Evolutionary conservation across 148 eudicot species (phyloP), one percentile per base, ranked within the genome.

Genomic region (Chenopodium berlandieri): DNA sequence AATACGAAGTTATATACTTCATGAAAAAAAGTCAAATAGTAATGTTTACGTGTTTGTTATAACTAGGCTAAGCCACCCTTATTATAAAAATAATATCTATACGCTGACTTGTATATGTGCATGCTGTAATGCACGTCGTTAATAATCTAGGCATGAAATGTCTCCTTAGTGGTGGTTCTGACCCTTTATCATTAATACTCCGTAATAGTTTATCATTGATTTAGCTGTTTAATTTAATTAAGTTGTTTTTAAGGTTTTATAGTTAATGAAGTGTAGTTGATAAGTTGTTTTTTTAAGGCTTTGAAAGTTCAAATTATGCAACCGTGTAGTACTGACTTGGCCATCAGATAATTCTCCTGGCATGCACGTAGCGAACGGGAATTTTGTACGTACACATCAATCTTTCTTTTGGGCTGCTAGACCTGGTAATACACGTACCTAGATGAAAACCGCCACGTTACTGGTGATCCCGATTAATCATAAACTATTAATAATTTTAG

Each of bases 61-160:
- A 19, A 56, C 17, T 67, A 23, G 71, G 14, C 68, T n/a, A 23
- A 65, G 31, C 68, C 16, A 23, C 0, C 68, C 14, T 65, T 10
- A 2, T 67, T 30, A 9, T 67, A 30, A 67, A 30, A 20, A 67
- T 22, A 62, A 20, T 60, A 7, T 62, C 27, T 20, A 23, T 62
- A 20, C 66, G 66, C 66, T 62, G 66, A 62, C 66, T 62, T 62
- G 25, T 62, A 62, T 20, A 62, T 62, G 23, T 67, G 71, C 71
- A 67, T 67, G 71, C 37, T 66, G 71, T 27, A 34, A 25, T 30
- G 32, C 71, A 27, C 71, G 71, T 67, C 71, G 40, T 11, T 67
- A 9, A 11, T 67, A 9, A 11, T 67, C 0, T 25, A 30, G 19
- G 14, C n/a, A 4, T 27, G 70, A 22, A 66, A 66, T 27, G 70